Evolutionary conservation across 1,139 yeast species (phyloP).

Genomic region (Debaryomyces coudertii): DNA sequence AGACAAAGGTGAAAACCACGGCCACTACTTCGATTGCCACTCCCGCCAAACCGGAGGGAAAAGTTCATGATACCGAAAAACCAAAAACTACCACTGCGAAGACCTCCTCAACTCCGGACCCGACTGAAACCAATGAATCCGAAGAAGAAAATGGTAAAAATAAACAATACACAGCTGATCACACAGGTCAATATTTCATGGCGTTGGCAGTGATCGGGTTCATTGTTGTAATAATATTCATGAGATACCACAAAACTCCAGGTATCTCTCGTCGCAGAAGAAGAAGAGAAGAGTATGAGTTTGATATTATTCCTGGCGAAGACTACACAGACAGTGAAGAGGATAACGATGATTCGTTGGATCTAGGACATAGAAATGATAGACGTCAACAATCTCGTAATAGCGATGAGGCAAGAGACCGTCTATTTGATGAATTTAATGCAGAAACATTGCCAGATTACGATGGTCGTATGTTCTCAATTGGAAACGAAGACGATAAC

Average conservation of each 20-base stretch:
- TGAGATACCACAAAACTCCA: constrained; percentile 56
- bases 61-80: constrained; percentile 10
- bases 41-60: constrained; percentile 10
- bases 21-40: constrained; percentile 12
- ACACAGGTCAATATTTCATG: constrained; percentile 62
- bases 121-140: constrained; percentile 17
- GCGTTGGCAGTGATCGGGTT: constrained; percentile 64
- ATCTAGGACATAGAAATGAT: constrained; percentile 28
- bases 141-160: constrained; percentile 37
- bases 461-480: constrained; percentile 47
- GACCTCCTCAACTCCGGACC: constrained; percentile 2
- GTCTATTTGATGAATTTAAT: constrained; percentile 44
- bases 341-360: constrained; percentile 31
- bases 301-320: constrained; percentile 75
- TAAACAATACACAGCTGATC: constrained; percentile 36
- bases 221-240: constrained; percentile 52
- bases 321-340: constrained; percentile 49
- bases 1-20: constrained; percentile 7
- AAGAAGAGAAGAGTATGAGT: constrained; percentile 75
- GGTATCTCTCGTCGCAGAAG: constrained; percentile 56
- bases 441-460: constrained; percentile 43
- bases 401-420: constrained; percentile 42
- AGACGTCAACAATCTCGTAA: constrained; percentile 17
- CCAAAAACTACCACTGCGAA: constrained; percentile 6
- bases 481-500: constrained; percentile 44